Evolutionary conservation across 2,329 filamentous ascomycete genomes (phyloP), one percentile per base, ranked within the genome.

Genomic region (Microdochium nivale): DNA sequence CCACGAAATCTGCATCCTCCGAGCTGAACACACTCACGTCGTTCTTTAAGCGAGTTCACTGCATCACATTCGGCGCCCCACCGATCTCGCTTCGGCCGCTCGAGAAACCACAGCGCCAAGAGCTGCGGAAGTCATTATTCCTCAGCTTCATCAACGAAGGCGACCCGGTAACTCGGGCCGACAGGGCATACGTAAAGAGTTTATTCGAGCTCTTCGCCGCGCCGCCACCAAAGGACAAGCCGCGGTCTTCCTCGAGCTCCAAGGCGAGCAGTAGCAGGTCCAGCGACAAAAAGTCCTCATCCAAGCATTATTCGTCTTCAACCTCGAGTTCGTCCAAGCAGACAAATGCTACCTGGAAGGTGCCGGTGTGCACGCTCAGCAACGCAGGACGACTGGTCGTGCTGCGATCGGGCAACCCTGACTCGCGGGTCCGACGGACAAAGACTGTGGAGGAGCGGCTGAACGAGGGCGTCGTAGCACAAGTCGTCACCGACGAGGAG

Each of bases 61-160:
- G 90, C 67, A 73, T 95, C 40, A 91, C 86, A 0, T 95, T 95
- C 59, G 90, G 90, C n/a, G 79, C 88, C 0, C 90, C 90, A 1
- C 89, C 90, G 0, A 75, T 95, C 2, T 86, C 83, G 21, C 74
- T 90, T 1, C 73, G 87, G 1, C 87, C 89, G 0, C 69, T 95
- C 2, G 62, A 74, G 25, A 86, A 80, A 57, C 83, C 86, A 0
- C 59, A 74, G 3, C 66, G 66, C 1, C 63, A 66, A 0, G 66
- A 72, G 13, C 66, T 79, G 23, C 67, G 74, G 25, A 90, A 87
- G 62, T 90, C 83, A 52, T 64, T 92, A 3, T 95, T 95, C 64
- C 77, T 89, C 50, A 81, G 79, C 43, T 90, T 95, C 62, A 75
- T 91, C 60, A 96, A 95, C 62, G 89, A 95, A 65, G 90, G 90